A percentile compares a stretch with the other conserved stretches of the same genome.
phyloP scores from a whole-genome alignment of 2,329 filamentous ascomycete genomes.

The Alternaria sp. region DNA sequence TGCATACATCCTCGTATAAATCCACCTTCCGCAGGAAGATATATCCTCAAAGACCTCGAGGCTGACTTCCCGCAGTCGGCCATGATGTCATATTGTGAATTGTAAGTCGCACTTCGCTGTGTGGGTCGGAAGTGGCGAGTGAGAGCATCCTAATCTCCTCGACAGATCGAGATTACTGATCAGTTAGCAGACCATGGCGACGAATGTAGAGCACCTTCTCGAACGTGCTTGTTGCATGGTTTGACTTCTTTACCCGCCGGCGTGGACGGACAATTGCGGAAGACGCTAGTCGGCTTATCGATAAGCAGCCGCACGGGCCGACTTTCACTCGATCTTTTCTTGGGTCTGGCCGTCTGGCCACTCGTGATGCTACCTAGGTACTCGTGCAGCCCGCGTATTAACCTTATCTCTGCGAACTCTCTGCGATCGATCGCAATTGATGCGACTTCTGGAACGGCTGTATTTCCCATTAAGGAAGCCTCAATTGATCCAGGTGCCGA shows the following conservation, averaged over 20 bases:
- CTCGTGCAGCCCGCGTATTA: background rate
- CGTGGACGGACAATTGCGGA: background rate
- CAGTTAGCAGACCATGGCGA: background rate
- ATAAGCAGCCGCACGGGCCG: constrained; percentile 9
- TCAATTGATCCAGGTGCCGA: background rate
- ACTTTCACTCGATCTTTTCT: background rate
- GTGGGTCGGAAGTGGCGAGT: background rate
- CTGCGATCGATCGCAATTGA: background rate
- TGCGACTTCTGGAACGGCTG: background rate
- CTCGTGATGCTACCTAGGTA: no score
- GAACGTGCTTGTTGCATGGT: background rate
- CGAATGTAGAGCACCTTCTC: background rate
- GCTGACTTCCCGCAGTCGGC: background rate
- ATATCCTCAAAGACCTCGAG: background rate
- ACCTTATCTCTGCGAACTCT: background rate
- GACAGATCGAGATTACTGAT: background rate
- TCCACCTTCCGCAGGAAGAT: background rate
- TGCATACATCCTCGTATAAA: background rate
- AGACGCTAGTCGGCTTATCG: constrained; percentile 5
- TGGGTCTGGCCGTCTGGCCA: background rate
- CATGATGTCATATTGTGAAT: background rate
- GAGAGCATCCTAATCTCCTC: background rate
- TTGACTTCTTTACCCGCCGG: background rate
- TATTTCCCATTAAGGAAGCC: background rate
- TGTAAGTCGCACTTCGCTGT: background rate